Evolutionary conservation across 306 rosid species (phyloP), one percentile per base, ranked within the genome.

Genomic region (Castanopsis chinensis): DNA sequence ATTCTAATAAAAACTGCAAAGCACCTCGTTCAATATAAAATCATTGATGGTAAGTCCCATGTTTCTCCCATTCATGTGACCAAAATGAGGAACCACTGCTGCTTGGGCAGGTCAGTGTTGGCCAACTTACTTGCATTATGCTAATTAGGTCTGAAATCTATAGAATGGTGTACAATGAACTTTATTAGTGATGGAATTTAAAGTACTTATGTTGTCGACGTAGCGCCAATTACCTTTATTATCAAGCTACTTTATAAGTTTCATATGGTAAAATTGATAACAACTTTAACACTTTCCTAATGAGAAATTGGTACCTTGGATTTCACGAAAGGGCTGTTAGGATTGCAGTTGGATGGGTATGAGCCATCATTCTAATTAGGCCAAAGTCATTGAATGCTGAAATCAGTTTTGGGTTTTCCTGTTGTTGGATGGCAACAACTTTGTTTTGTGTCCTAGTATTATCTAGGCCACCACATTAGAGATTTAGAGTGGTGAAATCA

Each of bases 381-480:
- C 87, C 90, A 81, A 23, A 87, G 61, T 2, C 90, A 87, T 69
- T 77, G 79, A 74, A 87, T 79, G 52, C 71, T 43, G 52, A 86
- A 86, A 25, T 76, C 56, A 1, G 79, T 23, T 7, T 32, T 75
- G 18, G 72, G 3, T 27, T 27, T 27, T 27, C 30, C 30, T 27
- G 30, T 27, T 27, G 30, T 27, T 27, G 30, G 3, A 27, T 27
- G 2, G 30, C 30, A 27, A 27, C 30, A 27, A 27, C 30, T 27
- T 27, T 27, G 30, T 27, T 27, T 27, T 27, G 30, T 27, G 30
- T 27, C 30, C 1, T 0, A 27, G 30, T 27, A 27, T 27, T 27
- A 27, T 27, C 30, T 3, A 27, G 3, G 30, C 30, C 30, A 27
- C 30, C 2, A 3, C 30, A 27, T 27, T 27, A 27, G 30, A 27